Base-by-base conservation (phyloP, 2,329 filamentous ascomycete genomes). In the Colletotrichum aenigma region DNA sequence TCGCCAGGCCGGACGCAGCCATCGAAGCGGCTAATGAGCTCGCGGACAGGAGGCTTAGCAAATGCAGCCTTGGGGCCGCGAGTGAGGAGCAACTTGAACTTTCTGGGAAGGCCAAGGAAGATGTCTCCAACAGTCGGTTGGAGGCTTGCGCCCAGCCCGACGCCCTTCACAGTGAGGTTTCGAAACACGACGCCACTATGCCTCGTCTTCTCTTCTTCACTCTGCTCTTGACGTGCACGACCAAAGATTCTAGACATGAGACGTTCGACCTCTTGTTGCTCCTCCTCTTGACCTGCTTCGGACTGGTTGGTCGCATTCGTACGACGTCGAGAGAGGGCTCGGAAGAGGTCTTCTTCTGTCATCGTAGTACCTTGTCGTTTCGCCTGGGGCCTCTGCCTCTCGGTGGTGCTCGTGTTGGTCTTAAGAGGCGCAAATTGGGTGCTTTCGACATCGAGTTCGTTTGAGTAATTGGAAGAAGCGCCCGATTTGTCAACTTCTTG, bases 241-340 rank as follows among this genome's bases (percentile, higher is more conserved):
- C 93, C 93, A 79, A 95, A 95, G 89, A 95, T 94, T 4, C 91
- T 90, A 0, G 92, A 94, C 86, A 95, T 91, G 52, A 94, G 84
- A 13, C 87, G 86, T 66, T 92, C 87, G 36, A 93, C 89, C 79
- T 92, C 90, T n/a, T 82, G 77, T 3, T 80, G 77, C n/a, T 86
- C 84, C 16, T 84, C 82, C 0, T 70, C 67, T n/a, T 86, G 86
- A 62, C 86, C 85, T 61, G 88, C 88, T 6, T 86, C 83, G 1
- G 78, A 81, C 7, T 79, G 76, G 1, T 79, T 79, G 60, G 76
- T 79, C 10, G 82, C 80, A 8, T 80, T 82, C 0, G 88, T 89
- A n/a, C 86, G 87, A 7, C 89, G 86, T 15, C 86, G 85, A 0
- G 89, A 90, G 0, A 91, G 78, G 0, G 82, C 85, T 2, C 84